phyloP scores from a whole-genome alignment of 192 early-diverging fungal species.

The Coemansia furcata region DNA sequence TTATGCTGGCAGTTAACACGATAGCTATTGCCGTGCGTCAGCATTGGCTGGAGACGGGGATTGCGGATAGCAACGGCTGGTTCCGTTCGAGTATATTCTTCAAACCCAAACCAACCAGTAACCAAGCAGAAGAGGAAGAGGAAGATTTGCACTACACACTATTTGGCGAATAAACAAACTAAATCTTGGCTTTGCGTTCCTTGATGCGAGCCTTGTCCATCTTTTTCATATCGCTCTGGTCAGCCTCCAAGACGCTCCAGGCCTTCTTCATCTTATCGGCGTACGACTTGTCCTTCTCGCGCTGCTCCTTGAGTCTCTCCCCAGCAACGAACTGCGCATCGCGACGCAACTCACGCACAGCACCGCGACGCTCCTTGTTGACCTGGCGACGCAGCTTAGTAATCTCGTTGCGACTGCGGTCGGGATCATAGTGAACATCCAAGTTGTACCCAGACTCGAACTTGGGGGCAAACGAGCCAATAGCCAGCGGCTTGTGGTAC shows the following conservation, averaged over 20 bases:
- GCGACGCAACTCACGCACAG: conserved; percentile 91
- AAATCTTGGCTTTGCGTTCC: conserved; percentile 49
- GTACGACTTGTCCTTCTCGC: conserved; percentile 81
- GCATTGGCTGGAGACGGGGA: neutral
- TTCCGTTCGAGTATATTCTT: conserved; percentile 8
- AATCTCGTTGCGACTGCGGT: conserved; percentile 69
- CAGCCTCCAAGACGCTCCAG: conserved; percentile 78
- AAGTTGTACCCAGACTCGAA: conserved; percentile 89
- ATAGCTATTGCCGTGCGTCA: conserved; percentile 4
- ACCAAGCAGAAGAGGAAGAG: neutral
- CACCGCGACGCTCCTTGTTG: conserved; percentile 93
- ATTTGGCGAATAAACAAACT: neutral
- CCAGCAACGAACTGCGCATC: conserved; percentile 86
- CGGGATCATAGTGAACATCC: conserved; percentile 79
- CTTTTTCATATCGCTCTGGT: conserved; percentile 78
- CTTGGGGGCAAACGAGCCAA: conserved; percentile 84
- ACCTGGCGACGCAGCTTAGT: conserved; percentile 78
- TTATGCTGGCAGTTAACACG: neutral
- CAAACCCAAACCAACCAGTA: neutral
- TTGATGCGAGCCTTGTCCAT: conserved; percentile 57
- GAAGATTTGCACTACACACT: neutral
- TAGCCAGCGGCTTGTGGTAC: conserved; percentile 80
- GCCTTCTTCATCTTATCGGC: conserved; percentile 88
- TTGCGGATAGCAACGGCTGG: conserved; percentile 6
- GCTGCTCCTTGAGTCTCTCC: conserved; percentile 63